Percentiles rank a stretch among this genome's conserved stretches.
phyloP scores from a whole-genome alignment of 1,284 basidiomycete species.

The Tylopilus sp. region DNA sequence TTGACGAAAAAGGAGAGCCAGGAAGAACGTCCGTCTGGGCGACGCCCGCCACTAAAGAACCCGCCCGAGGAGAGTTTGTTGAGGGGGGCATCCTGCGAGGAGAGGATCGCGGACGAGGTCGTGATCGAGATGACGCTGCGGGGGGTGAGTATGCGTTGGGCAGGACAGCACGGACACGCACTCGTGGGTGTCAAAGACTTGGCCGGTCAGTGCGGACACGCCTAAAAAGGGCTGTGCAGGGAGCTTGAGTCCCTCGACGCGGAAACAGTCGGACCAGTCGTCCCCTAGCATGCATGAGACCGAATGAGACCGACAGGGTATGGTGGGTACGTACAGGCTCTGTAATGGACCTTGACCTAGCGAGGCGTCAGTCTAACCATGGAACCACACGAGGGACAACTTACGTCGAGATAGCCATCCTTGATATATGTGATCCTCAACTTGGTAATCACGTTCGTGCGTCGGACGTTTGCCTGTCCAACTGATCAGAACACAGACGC shows the following conservation, averaged over 20 bases:
- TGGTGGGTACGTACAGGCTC: constrained; percentile 66
- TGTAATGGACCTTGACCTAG: constrained; percentile 82
- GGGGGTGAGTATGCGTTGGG: constrained; percentile 14
- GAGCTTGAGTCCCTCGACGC: constrained; percentile 74
- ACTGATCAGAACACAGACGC: not conserved
- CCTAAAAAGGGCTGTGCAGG: constrained; percentile 87
- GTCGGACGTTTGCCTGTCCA: constrained; percentile 82
- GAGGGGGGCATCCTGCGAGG: constrained; percentile 58
- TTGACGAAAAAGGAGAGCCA: constrained; percentile 74
- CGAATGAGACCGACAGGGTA: not conserved
- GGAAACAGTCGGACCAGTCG: constrained; percentile 95
- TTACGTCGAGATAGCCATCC: constrained; percentile 82
- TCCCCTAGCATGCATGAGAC: constrained; percentile 68
- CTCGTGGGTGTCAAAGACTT: constrained; percentile 91
- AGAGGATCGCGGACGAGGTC: constrained; percentile 73
- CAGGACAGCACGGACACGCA: constrained; percentile 55
- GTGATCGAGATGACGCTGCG: constrained; percentile 79
- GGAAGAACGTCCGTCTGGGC: constrained; percentile 37
- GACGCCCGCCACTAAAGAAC: constrained; percentile 31
- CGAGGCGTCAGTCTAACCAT: constrained; percentile 13
- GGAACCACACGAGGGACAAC: constrained; percentile 31
- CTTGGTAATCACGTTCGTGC: constrained; percentile 91
- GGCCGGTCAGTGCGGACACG: constrained; percentile 93
- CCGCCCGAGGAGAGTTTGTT: constrained; percentile 54
- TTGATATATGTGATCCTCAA: constrained; percentile 90